Percentiles rank a stretch among this genome's conserved stretches.
Evolutionary conservation across 148 eudicot species (phyloP).

Genomic region (Drosera capensis): DNA sequence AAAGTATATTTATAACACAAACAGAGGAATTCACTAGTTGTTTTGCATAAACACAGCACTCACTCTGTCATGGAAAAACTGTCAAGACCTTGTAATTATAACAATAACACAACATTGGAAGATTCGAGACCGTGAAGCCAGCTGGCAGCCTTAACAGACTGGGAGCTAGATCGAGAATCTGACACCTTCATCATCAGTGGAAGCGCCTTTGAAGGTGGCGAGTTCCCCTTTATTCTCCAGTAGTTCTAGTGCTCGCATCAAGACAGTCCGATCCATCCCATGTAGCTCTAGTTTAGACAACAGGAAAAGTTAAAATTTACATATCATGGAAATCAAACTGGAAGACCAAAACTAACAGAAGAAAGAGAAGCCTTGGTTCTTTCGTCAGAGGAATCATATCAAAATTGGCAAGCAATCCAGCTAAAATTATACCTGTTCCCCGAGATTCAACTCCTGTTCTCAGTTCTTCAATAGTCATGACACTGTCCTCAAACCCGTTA

Average conservation of each 20-base stretch:
- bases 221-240: slow-evolving; percentile 89
- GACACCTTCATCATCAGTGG: slow-evolving; percentile 83
- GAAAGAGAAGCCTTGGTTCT: too few relatives aligned
- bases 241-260: slow-evolving; percentile 74
- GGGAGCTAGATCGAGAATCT: slow-evolving; percentile 65
- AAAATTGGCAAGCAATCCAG: not conserved
- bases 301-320: not conserved
- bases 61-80: too few relatives aligned
- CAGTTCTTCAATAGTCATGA: slow-evolving; percentile 87
- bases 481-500: slow-evolving; percentile 85
- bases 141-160: too few relatives aligned
- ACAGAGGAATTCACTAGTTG: too few relatives aligned
- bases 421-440: slow-evolving; percentile 60
- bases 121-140: too few relatives aligned
- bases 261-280: slow-evolving; percentile 67
- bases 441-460: slow-evolving; percentile 77
- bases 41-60: too few relatives aligned
- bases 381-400: not conserved
- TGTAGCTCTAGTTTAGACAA: slow-evolving; percentile 49
- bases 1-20: too few relatives aligned
- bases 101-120: too few relatives aligned
- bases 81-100: too few relatives aligned
- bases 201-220: slow-evolving; percentile 76
- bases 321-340: not conserved
- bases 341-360: too few relatives aligned